Conservation (phyloP, 148 eudicot genomes). For the Agrostemma githago region DNA sequence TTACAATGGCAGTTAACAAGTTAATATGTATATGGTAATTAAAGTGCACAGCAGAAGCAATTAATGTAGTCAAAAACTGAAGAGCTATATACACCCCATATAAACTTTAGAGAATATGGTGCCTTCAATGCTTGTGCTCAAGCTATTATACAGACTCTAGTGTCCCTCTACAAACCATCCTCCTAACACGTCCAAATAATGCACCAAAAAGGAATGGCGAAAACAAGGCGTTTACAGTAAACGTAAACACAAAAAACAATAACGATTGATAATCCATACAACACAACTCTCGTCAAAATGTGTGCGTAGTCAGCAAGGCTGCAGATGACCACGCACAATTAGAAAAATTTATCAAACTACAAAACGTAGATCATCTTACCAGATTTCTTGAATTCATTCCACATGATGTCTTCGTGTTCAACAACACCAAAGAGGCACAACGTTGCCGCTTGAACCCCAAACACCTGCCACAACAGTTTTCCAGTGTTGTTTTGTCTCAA, state of each 20-base stretch:
- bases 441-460: constrained; percentile 81
- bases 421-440: constrained; percentile 79
- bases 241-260: not conserved
- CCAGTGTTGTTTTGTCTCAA: constrained; percentile 96
- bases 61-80: not conserved
- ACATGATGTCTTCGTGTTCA: constrained; percentile 94
- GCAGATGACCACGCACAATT: not conserved
- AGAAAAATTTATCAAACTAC: not conserved
- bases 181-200: not conserved
- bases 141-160: not conserved
- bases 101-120: not conserved
- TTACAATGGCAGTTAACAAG: not conserved
- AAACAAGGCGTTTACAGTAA: not conserved
- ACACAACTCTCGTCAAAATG: constrained; percentile 8
- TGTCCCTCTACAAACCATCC: not conserved
- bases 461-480: constrained; percentile 93
- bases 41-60: not conserved
- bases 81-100: not conserved
- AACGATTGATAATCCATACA: not conserved
- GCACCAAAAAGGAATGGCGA: not conserved
- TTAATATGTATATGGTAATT: not conserved
- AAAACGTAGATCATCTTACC: constrained; percentile 31
- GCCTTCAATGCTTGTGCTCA: not conserved
- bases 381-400: constrained; percentile 68
- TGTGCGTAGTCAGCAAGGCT: not conserved